Percentiles rank a stretch among this genome's conserved stretches.
These are phyloP conservation scores for Aspergillus carbonarius DNA, from an alignment of 2,329 filamentous ascomycete genomes.

Conservation along the genomic window DNA sequence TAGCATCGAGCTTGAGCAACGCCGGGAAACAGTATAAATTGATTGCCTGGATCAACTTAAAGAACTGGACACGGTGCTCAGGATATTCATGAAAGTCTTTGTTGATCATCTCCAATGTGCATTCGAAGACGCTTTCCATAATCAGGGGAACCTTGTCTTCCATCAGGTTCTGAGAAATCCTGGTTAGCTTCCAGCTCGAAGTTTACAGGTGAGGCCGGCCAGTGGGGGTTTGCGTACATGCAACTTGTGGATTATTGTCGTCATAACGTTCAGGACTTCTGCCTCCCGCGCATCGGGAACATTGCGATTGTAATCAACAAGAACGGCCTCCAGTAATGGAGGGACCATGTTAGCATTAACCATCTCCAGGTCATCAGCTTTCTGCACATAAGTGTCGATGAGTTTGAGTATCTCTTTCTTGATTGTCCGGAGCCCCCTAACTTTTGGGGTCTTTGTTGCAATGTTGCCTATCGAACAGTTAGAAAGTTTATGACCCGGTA, in stretches of 20 bases:
- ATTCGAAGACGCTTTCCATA: slow-evolving; percentile 98
- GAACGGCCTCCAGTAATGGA: slow-evolving; percentile 87
- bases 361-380: slow-evolving; percentile 92
- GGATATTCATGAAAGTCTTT: slow-evolving; percentile 99
- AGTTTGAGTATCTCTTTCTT: slow-evolving; percentile 99
- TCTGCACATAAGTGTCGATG: slow-evolving; percentile 96
- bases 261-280: slow-evolving; percentile 96
- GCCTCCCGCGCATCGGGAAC: slow-evolving; percentile 93
- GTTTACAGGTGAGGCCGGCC: neutral
- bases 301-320: slow-evolving; percentile 96
- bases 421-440: slow-evolving; percentile 91
- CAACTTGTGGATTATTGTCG: slow-evolving; percentile 93
- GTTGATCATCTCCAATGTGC: slow-evolving; percentile 99
- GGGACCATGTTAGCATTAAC: slow-evolving; percentile 93
- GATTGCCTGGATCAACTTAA: slow-evolving; percentile 92
- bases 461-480: slow-evolving; percentile 64
- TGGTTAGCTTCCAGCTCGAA: neutral
- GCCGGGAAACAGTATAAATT: slow-evolving; percentile 97
- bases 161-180: slow-evolving; percentile 71
- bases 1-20: slow-evolving; percentile 87
- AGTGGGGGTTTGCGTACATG: slow-evolving; percentile 65
- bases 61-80: slow-evolving; percentile 98
- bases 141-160: slow-evolving; percentile 96
- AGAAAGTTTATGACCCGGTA: neutral
- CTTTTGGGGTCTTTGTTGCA: slow-evolving; percentile 95